Base-by-base conservation (phyloP, 2,329 filamentous ascomycete genomes). In the Diaporthe sp. region DNA sequence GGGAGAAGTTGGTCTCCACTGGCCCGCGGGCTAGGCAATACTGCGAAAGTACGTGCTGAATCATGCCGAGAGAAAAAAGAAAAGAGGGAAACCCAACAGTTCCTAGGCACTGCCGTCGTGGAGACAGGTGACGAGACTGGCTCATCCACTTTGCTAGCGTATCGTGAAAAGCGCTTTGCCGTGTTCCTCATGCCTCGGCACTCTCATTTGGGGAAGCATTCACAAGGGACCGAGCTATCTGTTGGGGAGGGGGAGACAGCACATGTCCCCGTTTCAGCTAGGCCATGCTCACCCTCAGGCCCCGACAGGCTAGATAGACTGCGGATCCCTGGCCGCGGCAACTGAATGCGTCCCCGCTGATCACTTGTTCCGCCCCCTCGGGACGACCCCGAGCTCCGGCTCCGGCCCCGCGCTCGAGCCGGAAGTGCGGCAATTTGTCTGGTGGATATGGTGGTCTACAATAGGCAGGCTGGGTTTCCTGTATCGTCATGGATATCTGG, bases 191-290 rank as follows among this genome's bases (percentile, higher is more conserved):
- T 42, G 65, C 65, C 65, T 70, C 65, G 65, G 65, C 65, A 70
- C 9, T 1, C 17, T 12, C 22, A 53, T 42, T 70, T 70, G 65
- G 65, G 42, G 49, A 70, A 70, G 65, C 49, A 55, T 70, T 70
- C 65, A 70, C 65, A 55, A 70, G 65, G 49, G 34, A 70, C 65
- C 65, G 65, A 70, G 49, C 62, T 49, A n/a, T n/a, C 34, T 42
- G 17, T 9, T 22, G 62, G 4, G 61, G 37, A 31, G 28, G 46
- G 65, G 44, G 15, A 15, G 31, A 12, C 65, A 70, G 65, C 65
- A 70, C 65, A 42, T 70, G 65, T 51, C 49, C 46, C 65, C 49
- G 65, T 70, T 70, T 70, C 34, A 70, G 65, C 65, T 70, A n/a
- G 8, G 22, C 6, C 25, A 22, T 22, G 7, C 28, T 34, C 10